Evolutionary conservation across 257 asterid species (phyloP).

Genomic region (Buddleja alternifolia): DNA sequence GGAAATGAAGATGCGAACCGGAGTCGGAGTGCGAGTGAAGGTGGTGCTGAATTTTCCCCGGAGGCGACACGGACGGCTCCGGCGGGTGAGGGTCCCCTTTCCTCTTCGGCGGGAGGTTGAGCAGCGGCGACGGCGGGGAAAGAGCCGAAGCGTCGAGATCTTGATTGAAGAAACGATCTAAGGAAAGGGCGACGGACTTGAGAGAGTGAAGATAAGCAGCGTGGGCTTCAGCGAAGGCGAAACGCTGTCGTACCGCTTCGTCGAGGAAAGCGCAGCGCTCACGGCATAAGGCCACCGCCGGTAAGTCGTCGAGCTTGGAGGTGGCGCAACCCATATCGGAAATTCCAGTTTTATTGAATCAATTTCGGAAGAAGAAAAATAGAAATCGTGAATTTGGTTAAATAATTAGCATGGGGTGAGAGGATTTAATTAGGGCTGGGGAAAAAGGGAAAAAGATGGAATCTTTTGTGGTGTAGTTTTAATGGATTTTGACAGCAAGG

Average conservation of each 20-base stretch:
- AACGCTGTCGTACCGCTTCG: slow-evolving; percentile 63
- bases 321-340: slow-evolving; percentile 56
- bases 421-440: not conserved
- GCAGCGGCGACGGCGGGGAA: slow-evolving; percentile 46
- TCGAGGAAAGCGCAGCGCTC: slow-evolving; percentile 66
- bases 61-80: slow-evolving; percentile 31
- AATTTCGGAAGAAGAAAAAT: no score
- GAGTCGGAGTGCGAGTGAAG: slow-evolving; percentile 48
- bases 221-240: slow-evolving; percentile 65
- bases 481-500: slow-evolving; percentile 34
- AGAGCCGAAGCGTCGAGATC: slow-evolving; percentile 35
- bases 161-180: slow-evolving; percentile 50
- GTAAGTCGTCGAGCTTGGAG: slow-evolving; percentile 71
- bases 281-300: slow-evolving; percentile 69
- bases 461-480: not conserved
- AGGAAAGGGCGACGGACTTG: slow-evolving; percentile 48
- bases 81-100: slow-evolving; percentile 37
- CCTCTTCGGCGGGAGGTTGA: slow-evolving; percentile 39
- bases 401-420: no score
- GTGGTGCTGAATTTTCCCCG: slow-evolving; percentile 21
- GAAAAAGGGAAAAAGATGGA: slow-evolving; percentile 8
- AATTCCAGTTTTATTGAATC: no score
- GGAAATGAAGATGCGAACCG: slow-evolving; percentile 65
- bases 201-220: slow-evolving; percentile 59
- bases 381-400: no score